These are phyloP conservation scores for Theobroma cacao DNA, from an alignment of 345 rosid species.

Conservation along the genomic window DNA sequence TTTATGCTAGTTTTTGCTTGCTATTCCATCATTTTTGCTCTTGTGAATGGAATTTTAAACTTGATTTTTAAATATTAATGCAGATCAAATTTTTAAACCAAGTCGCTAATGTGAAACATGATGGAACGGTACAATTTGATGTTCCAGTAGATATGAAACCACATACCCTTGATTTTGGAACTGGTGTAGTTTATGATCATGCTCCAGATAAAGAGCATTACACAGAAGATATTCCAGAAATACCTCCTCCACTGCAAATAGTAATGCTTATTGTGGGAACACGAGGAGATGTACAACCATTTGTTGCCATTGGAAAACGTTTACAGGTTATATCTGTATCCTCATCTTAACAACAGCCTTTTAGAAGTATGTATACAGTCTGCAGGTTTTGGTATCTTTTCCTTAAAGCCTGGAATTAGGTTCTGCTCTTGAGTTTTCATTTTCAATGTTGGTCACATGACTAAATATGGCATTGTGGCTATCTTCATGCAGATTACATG, in stretches of 20 bases:
- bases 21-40: not conserved
- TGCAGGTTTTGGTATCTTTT: not conserved
- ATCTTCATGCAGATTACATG: not conserved
- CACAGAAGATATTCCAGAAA: constrained; percentile 46
- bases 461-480: not conserved
- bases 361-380: not conserved
- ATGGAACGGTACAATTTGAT: constrained; percentile 93
- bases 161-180: constrained; percentile 35
- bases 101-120: constrained; percentile 90
- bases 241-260: constrained; percentile 68
- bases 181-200: constrained; percentile 31
- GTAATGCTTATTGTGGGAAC: constrained; percentile 74
- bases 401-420: not conserved
- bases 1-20: not conserved
- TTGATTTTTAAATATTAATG: constrained; percentile 16
- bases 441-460: not conserved
- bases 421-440: not conserved
- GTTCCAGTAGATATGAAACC: constrained; percentile 74
- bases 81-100: constrained; percentile 77
- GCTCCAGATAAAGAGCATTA: constrained; percentile 58
- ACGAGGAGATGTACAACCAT: constrained; percentile 92
- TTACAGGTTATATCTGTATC: constrained; percentile 50
- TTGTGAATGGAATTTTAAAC: not conserved
- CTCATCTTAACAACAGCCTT: not conserved
- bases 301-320: constrained; percentile 81